Base-by-base conservation (phyloP, 495 filamentous ascomycete species). In the Lasiosphaeriaceae sp. region DNA sequence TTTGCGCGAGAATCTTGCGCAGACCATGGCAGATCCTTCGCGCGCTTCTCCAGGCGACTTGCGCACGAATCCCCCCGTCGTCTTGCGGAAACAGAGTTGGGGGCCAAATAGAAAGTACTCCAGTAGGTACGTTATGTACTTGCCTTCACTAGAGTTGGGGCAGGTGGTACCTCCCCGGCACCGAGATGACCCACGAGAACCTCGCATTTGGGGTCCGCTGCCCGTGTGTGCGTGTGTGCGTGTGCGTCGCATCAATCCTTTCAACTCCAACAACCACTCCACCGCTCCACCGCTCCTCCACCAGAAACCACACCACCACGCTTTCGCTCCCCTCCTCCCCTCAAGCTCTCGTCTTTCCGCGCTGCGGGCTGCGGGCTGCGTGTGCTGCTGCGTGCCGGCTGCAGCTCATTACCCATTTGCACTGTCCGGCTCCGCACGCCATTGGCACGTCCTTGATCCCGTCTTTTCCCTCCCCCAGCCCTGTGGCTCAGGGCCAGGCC, bases 61-160 rank as follows among this genome's bases (percentile, higher is more conserved):
- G 44, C 46, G 45, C 41, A 55, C 50, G 12, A 22, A 22, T 41
- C 17, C 19, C n/a, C 44, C 45, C 29, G 53, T 37, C 53, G 2
- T 48, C n/a, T 39, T 14, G 4, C 26, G 21, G 22, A 26, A 1
- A 41, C 22, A 56, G 8, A 24, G 9, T 59, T 56, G 57, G 52
- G 57, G 57, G 52, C 52, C 52, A 39, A 59, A 56, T 17, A 21
- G 21, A 48, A 54, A 11, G 11, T 52, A 14, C 24, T 21, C 22
- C 45, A 3, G 26, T 4, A 7, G 31, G 51, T 54, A 34, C 37
- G 21, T 21, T 3, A 11, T 31, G 5, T 5, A 14, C 9, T 12
- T 43, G 14, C 39, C n/a, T 6, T 17, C 2, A 37, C 9, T 37
- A 14, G 34, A 9, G 34, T 8, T 8, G 8, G 31, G 31, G 31